Evolutionary conservation across 2,329 filamentous ascomycete genomes (phyloP).

Genomic region (Aspergillaceae sp.): DNA sequence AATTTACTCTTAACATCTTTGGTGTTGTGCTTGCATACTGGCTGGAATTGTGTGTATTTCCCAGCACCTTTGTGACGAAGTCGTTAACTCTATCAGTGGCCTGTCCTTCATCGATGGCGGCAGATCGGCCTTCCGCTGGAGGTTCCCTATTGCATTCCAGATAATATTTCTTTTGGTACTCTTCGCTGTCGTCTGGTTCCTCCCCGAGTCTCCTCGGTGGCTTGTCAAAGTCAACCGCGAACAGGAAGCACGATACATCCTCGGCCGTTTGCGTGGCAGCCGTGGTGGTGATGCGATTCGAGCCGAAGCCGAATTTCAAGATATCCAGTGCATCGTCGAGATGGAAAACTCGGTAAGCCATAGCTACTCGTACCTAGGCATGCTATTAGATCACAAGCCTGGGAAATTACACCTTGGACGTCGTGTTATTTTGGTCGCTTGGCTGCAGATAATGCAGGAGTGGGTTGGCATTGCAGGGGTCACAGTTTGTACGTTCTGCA

Average conservation of each 20-base stretch:
- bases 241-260: conserved; percentile 59
- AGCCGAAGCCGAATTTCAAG: conserved; percentile 57
- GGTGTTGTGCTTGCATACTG: conserved; percentile 59
- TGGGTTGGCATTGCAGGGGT: conserved; percentile 64
- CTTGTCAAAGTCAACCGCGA: conserved; percentile 58
- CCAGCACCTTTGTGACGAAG: neutral
- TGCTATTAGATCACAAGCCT: conserved; percentile 59
- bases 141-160: conserved; percentile 63
- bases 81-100: conserved; percentile 31
- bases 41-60: conserved; percentile 41
- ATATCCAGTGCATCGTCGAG: conserved; percentile 56
- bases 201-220: conserved; percentile 55
- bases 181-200: conserved; percentile 52
- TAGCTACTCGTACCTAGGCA: conserved; percentile 51
- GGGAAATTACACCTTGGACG: conserved; percentile 58
- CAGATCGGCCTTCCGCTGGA: conserved; percentile 52
- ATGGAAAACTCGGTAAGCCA: conserved; percentile 51
- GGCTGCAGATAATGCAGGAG: conserved; percentile 63
- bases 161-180: conserved; percentile 55
- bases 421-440: conserved; percentile 61
- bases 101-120: conserved; percentile 54
- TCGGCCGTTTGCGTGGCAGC: conserved; percentile 55
- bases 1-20: conserved; percentile 66
- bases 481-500: conserved; percentile 43
- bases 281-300: conserved; percentile 44